phyloP scores from a whole-genome alignment of 2,329 filamentous ascomycete species.

The Lasiodiplodia sp. region DNA sequence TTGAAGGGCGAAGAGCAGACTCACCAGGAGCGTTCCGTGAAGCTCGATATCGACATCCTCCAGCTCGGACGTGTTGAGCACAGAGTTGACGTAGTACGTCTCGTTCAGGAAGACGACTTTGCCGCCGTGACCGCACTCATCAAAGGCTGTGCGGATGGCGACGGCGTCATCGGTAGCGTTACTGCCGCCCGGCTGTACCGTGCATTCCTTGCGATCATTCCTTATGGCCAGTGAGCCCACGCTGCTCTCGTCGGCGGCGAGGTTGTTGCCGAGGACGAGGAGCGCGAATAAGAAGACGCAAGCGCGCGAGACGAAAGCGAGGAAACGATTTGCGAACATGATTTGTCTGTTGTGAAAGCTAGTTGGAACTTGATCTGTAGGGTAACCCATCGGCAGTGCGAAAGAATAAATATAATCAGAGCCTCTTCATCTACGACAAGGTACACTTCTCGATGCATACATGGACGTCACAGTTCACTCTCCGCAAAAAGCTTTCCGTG shows the following conservation, averaged over 20 bases:
- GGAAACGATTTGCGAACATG: background rate
- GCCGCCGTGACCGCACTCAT: conserved; percentile 57
- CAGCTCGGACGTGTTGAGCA: conserved; percentile 59
- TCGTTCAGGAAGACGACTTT: conserved; percentile 59
- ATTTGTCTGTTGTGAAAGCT: background rate
- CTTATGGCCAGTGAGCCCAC: background rate
- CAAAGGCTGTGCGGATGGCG: conserved; percentile 60
- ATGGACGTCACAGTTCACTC: background rate
- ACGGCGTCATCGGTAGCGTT: conserved; percentile 55
- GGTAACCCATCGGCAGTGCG: background rate
- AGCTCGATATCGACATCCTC: conserved; percentile 58
- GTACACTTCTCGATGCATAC: background rate
- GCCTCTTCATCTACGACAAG: background rate
- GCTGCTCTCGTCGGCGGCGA: background rate
- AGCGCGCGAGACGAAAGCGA: background rate
- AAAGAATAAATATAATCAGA: background rate
- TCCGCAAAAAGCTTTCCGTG: background rate
- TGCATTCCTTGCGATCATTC: conserved; percentile 10
- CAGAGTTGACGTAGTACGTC: conserved; percentile 57
- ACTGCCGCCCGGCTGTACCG: conserved; percentile 15
- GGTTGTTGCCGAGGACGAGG: conserved; percentile 1
- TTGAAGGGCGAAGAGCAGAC: background rate
- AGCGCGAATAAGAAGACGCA: conserved; percentile 3
- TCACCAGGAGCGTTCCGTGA: conserved; percentile 56
- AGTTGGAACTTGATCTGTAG: background rate